These are phyloP conservation scores for Karstenula rhodostoma DNA, from an alignment of 2,329 filamentous ascomycete species.

Conservation along the genomic window DNA sequence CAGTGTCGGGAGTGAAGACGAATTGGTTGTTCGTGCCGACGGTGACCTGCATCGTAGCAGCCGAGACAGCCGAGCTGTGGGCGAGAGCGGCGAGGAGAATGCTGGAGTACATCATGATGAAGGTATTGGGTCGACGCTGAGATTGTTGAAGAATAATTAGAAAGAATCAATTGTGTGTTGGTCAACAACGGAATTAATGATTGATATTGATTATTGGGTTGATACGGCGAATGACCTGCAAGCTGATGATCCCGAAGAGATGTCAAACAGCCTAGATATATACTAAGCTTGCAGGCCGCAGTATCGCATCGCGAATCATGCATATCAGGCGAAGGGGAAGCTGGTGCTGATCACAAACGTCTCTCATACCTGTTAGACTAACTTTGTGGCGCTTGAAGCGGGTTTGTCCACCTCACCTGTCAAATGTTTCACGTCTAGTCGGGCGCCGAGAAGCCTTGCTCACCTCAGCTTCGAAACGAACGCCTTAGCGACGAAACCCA, in stretches of 20 bases:
- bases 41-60: conserved; percentile 40
- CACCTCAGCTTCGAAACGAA: conserved; percentile 1
- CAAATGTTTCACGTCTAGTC: conserved; percentile 3
- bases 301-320: conserved; percentile 7
- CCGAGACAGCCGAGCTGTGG: conserved; percentile 35
- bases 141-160: conserved; percentile 16
- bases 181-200: conserved; percentile 9
- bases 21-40: conserved; percentile 44
- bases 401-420: neutral
- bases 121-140: neutral
- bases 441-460: neutral
- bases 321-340: conserved; percentile 12
- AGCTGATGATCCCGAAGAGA: conserved; percentile 22
- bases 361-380: conserved; percentile 2
- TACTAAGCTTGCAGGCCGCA: conserved; percentile 3
- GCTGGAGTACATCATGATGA: conserved; percentile 36
- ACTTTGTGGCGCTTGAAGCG: neutral
- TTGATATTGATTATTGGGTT: conserved; percentile 15
- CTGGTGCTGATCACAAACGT: conserved; percentile 20
- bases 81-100: conserved; percentile 31
- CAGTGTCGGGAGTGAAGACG: conserved; percentile 36
- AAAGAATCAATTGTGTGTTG: conserved; percentile 1
- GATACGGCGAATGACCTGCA: conserved; percentile 27
- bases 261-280: conserved; percentile 17
- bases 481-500: conserved; percentile 1